These are phyloP conservation scores for Cytospora mali DNA, from an alignment of 2,329 filamentous ascomycete genomes.

Conservation along the genomic window DNA sequence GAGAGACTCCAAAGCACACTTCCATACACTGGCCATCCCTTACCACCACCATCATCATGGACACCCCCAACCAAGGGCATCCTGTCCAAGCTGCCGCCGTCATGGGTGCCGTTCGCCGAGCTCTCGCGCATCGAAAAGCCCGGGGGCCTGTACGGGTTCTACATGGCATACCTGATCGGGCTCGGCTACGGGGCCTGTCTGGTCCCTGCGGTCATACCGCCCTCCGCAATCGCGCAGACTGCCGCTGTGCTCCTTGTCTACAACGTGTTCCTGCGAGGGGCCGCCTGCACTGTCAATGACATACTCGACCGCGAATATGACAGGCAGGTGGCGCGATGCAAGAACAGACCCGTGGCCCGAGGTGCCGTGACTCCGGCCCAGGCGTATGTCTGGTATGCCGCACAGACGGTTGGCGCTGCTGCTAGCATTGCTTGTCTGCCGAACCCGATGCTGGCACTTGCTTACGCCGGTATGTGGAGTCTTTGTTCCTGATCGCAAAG, in stretches of 20 bases:
- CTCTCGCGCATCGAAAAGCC: slow-evolving; percentile 32
- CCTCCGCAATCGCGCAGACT: slow-evolving; percentile 9
- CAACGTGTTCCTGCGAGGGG: slow-evolving; percentile 47
- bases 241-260: slow-evolving; percentile 29
- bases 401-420: slow-evolving; percentile 38
- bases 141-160: slow-evolving; percentile 32
- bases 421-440: slow-evolving; percentile 43
- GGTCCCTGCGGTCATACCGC: not conserved
- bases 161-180: slow-evolving; percentile 32
- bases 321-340: slow-evolving; percentile 49
- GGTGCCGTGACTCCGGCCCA: slow-evolving; percentile 42
- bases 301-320: slow-evolving; percentile 53
- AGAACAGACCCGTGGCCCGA: slow-evolving; percentile 51
- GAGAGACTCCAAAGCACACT: too few species aligned
- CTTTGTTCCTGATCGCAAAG: too few species aligned
- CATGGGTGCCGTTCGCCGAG: slow-evolving; percentile 31
- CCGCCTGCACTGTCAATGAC: slow-evolving; percentile 54
- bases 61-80: slow-evolving; percentile 25
- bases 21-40: too few species aligned
- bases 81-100: slow-evolving; percentile 23
- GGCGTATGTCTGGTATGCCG: slow-evolving; percentile 45
- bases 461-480: slow-evolving; percentile 40
- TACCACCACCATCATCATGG: too few species aligned
- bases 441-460: slow-evolving; percentile 44
- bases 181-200: slow-evolving; percentile 30